Conservation (phyloP, 331 rosid species). For the Saraca asoca region DNA sequence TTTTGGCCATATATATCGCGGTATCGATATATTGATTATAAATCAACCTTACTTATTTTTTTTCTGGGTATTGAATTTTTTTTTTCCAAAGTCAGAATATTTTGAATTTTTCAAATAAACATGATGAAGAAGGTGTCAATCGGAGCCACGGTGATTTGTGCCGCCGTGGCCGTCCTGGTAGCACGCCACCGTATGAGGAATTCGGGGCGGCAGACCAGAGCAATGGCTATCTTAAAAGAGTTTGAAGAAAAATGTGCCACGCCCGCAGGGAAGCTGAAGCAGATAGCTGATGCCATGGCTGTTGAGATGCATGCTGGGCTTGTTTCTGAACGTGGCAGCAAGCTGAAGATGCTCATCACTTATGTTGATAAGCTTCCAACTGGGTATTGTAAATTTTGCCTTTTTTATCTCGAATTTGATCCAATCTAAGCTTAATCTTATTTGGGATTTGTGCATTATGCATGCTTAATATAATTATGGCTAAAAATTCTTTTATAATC, state of each 20-base stretch:
- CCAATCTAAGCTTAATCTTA: not conserved
- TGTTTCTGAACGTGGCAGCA: conserved; percentile 96
- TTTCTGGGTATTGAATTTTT: not conserved
- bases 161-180: conserved; percentile 67
- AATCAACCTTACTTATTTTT: too few relatives aligned
- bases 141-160: conserved; percentile 65
- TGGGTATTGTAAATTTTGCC: conserved; percentile 48
- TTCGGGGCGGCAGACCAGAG: conserved; percentile 63
- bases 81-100: not conserved
- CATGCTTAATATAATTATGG: not conserved
- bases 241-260: conserved; percentile 79
- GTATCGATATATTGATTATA: too few relatives aligned
- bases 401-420: not conserved
- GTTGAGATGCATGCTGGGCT: conserved; percentile 99
- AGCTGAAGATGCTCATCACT: conserved; percentile 91
- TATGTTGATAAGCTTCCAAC: conserved; percentile 91
- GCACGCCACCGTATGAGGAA: conserved; percentile 58
- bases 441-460: not conserved
- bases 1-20: too few relatives aligned
- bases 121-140: conserved; percentile 73
- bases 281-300: conserved; percentile 88
- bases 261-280: conserved; percentile 66
- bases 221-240: conserved; percentile 65
- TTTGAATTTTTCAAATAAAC: not conserved
- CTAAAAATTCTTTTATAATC: too few relatives aligned